Conservation (phyloP, 2,329 filamentous ascomycete species). For the Blumeriella jaapii region DNA sequence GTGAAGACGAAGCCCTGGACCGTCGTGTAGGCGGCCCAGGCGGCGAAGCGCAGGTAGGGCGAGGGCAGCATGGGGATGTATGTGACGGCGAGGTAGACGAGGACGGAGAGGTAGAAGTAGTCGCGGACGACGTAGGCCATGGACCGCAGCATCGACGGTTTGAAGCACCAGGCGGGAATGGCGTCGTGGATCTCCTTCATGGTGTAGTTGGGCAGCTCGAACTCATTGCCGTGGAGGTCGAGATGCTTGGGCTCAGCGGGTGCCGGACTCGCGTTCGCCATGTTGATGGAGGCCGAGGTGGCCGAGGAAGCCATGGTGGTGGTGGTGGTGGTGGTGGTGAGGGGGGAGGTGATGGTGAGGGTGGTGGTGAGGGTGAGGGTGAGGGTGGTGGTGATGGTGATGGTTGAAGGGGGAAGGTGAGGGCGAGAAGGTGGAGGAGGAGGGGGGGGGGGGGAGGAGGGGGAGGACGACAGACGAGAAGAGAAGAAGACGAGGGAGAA, state of each 20-base stretch:
- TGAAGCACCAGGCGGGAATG: conserved; percentile 52
- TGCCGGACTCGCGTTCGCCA: conserved; percentile 3
- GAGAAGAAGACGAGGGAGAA: neutral
- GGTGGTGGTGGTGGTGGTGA: neutral
- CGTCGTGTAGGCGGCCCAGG: conserved; percentile 51
- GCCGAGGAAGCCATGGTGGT: conserved; percentile 2
- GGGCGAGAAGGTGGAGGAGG: neutral
- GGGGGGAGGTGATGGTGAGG: neutral
- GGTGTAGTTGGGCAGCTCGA: conserved; percentile 26
- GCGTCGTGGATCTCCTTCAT: conserved; percentile 32
- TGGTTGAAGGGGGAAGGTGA: neutral
- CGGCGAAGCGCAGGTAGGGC: conserved; percentile 30
- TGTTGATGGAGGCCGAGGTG: neutral
- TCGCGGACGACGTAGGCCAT: conserved; percentile 49
- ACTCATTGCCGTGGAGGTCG: conserved; percentile 26
- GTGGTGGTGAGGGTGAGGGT: neutral
- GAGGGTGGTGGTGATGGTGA: neutral
- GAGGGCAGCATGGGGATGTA: conserved; percentile 42
- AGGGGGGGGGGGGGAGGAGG: neutral
- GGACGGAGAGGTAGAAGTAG: conserved; percentile 36
- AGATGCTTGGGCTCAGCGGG: conserved; percentile 20
- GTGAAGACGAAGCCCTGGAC: conserved; percentile 56
- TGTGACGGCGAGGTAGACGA: conserved; percentile 38
- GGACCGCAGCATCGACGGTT: conserved; percentile 42
- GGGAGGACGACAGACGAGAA: neutral